Evolutionary conservation across 2,329 filamentous ascomycete genomes (phyloP).

Genomic region (Botrytis elliptica): DNA sequence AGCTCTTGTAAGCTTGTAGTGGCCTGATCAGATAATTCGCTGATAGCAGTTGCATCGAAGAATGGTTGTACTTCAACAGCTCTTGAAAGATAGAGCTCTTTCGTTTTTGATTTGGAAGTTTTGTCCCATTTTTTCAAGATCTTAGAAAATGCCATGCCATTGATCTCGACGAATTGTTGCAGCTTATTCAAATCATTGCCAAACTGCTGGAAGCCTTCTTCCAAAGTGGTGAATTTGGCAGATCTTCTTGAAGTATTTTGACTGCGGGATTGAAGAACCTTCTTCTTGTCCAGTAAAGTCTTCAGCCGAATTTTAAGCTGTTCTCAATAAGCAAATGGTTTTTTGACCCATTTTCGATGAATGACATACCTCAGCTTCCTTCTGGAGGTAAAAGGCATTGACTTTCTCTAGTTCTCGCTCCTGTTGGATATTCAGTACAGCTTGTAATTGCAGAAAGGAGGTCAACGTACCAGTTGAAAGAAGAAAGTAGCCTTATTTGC

Average conservation of each 20-base stretch:
- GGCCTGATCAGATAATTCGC: conserved; percentile 92
- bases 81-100: conserved; percentile 92
- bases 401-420: conserved; percentile 98
- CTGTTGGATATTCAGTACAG: conserved; percentile 53
- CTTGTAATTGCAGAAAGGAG: conserved; percentile 25
- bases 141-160: conserved; percentile 96
- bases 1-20: conserved; percentile 95
- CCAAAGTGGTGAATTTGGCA: conserved; percentile 88
- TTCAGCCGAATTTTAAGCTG: conserved; percentile 91
- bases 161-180: conserved; percentile 97
- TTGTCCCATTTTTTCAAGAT: conserved; percentile 99
- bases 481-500: conserved; percentile 99
- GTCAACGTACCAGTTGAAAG: conserved; percentile 77
- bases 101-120: conserved; percentile 97
- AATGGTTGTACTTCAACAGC: conserved; percentile 97
- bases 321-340: conserved; percentile 19
- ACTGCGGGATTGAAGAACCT: conserved; percentile 76
- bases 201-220: conserved; percentile 97
- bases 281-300: conserved; percentile 93
- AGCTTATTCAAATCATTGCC: conserved; percentile 95
- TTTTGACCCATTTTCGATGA: neutral
- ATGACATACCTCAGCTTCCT: conserved; percentile 83
- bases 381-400: conserved; percentile 96
- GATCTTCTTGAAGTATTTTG: conserved; percentile 80
- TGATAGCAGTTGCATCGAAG: conserved; percentile 96